Base-by-base conservation (phyloP, 2,329 filamentous ascomycete species). In the Beauveria australis region DNA sequence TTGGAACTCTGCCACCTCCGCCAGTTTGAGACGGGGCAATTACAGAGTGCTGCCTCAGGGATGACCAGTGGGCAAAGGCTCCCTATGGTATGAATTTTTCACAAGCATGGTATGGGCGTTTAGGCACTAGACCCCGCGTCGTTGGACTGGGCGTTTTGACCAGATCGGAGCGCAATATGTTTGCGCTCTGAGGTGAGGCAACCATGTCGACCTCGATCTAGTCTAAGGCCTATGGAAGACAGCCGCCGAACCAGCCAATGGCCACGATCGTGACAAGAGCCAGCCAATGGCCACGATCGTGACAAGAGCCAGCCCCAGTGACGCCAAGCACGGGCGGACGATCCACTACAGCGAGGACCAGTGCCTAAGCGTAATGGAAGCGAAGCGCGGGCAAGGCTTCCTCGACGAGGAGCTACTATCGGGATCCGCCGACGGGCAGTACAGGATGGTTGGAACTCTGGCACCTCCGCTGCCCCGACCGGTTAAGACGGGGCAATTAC, bases 271-370 rank as follows among this genome's bases (percentile, higher is more conserved):
- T 84, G 0, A 91, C 89, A 0, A 62, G 22, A 0, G 71, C 79
- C 24, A 66, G 66, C 0, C 77, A 0, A 80, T 91, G 26, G 75
- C 78, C 0, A 91, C 89, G 0, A 76, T 94, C 3, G 80, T 84
- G 0, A 91, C 89, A 0, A 62, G 22, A 0, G 71, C 79, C 24
- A 66, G 66, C 0, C 77, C 81, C 0, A 73, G 75, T 0, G 87
- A 91, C 66, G 75, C 78, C 0, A 81, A 83, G 10, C 74, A 75
- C 1, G 84, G 88, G 0, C 71, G 74, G 0, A 68, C 74, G 0
- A 64, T 91, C 7, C 90, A 94, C 69, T 92, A 87, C 84, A 68
- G 76, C 0, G 79, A 92, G 63, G 74, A 81, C 19, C 78, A 91
- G 0, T 72, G 80, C 0, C 66, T 90, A 0, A 86, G 81, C 0